phyloP scores from a whole-genome alignment of 2,329 filamentous ascomycete species.

The Beauveria varroae region DNA sequence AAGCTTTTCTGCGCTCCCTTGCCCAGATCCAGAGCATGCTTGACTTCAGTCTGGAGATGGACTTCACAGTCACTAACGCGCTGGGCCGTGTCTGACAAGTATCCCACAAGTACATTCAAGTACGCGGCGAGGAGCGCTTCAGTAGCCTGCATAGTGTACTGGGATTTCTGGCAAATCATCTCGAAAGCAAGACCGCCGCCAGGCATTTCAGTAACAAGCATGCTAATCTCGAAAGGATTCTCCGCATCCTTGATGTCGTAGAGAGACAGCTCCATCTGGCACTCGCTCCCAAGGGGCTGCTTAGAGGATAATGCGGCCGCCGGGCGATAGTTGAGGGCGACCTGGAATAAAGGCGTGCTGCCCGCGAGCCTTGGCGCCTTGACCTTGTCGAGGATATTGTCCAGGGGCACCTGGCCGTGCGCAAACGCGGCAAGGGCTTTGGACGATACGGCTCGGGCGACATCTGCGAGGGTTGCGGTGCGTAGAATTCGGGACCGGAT shows the following conservation, averaged over 20 bases:
- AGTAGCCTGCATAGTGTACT: background rate
- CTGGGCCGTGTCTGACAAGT: background rate
- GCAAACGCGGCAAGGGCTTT: slow-evolving; percentile 29
- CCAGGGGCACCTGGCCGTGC: slow-evolving; percentile 40
- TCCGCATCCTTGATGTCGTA: background rate
- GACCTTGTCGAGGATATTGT: slow-evolving; percentile 38
- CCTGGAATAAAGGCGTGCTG: slow-evolving; percentile 42
- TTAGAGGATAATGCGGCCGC: background rate
- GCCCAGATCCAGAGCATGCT: background rate
- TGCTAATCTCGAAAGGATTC: background rate
- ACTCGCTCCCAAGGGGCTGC: background rate
- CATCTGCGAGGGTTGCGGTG: slow-evolving; percentile 7
- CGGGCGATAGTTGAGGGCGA: slow-evolving; percentile 25
- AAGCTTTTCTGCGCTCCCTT: background rate
- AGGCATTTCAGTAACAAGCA: background rate
- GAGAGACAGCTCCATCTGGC: background rate
- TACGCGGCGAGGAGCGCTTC: background rate
- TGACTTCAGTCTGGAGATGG: background rate
- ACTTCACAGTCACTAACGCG: background rate
- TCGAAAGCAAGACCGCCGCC: background rate
- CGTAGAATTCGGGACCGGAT: slow-evolving; percentile 28
- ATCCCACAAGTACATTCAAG: background rate
- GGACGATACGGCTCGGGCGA: slow-evolving; percentile 8
- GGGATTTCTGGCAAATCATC: background rate
- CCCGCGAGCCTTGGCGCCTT: slow-evolving; percentile 29